These are phyloP conservation scores for Dictyostelium citrinum DNA, from an alignment of 78 protist genomes.

Conservation along the genomic window DNA sequence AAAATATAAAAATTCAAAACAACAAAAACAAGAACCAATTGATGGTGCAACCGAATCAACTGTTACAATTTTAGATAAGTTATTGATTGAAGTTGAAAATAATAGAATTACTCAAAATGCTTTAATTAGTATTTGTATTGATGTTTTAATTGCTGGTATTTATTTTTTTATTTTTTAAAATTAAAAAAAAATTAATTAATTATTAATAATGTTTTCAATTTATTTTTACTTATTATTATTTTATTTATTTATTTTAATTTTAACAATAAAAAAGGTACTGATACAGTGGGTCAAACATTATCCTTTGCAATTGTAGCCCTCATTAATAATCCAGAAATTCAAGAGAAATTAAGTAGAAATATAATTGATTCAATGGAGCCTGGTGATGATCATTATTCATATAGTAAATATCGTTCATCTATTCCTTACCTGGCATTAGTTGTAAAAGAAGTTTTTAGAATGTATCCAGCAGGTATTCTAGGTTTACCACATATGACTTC, in stretches of 20 bases:
- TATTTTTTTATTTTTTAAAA: too few relatives aligned
- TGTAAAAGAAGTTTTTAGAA: conserved; percentile 20
- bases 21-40: neutral
- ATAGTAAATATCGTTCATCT: neutral
- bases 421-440: neutral
- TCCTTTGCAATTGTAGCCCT: neutral
- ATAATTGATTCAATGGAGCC: neutral
- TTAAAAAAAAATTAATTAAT: too few relatives aligned
- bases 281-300: neutral
- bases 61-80: conserved; percentile 1
- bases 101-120: neutral
- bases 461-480: conserved; percentile 20
- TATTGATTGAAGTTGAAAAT: conserved; percentile 5
- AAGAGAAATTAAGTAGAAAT: neutral
- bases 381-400: neutral
- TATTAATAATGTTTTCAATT: too few relatives aligned
- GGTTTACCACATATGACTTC: conserved; percentile 29
- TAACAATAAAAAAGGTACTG: neutral
- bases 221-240: too few relatives aligned
- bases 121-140: neutral
- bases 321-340: neutral
- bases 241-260: neutral
- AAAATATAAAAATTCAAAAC: neutral
- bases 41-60: neutral
- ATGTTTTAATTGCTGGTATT: neutral